Evolutionary conservation across 805 yeast species (phyloP), one percentile per base, ranked within the genome.

Genomic region (Teunomyces pallodes): DNA sequence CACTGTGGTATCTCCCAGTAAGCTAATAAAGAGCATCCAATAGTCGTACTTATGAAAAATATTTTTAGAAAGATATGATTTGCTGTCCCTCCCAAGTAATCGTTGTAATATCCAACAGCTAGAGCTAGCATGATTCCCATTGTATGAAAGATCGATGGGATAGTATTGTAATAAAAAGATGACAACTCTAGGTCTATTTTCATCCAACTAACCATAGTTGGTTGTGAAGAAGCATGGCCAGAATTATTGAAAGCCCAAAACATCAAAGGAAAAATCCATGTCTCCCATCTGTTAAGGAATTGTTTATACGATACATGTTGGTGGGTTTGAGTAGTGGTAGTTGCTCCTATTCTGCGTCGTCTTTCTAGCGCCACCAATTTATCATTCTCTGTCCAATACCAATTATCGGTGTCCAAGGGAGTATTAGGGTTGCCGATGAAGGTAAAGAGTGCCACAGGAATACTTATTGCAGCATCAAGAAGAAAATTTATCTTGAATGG

Each of bases 181-280:
- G 65, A 51, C 38, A 73, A 60, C 7, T 61, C 56, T 33, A 68
- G 58, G 33, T 64, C 70, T 29, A 50, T 51, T 49, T 70, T 70
- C 63, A 73, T 76, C 82, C 82, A 79, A 5, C 72, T 60, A 16
- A 66, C 62, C 50, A 77, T 67, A 0, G 80, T 69, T 13, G 79
- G 80, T 45, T 71, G 77, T 4, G 65, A 42, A 27, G 41, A 49
- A 1, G 58, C 56, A n/a, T 72, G 66, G 46, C 67, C 55, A 2
- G 70, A 16, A 51, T 70, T 72, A 54, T 72, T 69, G 57, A 64
- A 69, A 7, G 69, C 64, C 47, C 70, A 60, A 51, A 72, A 72
- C 41, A 74, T 27, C 12, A 57, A 42, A 7, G 58, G 59, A 14
- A 57, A 57, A 33, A 57, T 58, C 14, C 36, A 57, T 4, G 54